Evolutionary conservation across 768 basidiomycete genomes (phyloP), one percentile per base, ranked within the genome.

Genomic region (Mycena vulgaris): DNA sequence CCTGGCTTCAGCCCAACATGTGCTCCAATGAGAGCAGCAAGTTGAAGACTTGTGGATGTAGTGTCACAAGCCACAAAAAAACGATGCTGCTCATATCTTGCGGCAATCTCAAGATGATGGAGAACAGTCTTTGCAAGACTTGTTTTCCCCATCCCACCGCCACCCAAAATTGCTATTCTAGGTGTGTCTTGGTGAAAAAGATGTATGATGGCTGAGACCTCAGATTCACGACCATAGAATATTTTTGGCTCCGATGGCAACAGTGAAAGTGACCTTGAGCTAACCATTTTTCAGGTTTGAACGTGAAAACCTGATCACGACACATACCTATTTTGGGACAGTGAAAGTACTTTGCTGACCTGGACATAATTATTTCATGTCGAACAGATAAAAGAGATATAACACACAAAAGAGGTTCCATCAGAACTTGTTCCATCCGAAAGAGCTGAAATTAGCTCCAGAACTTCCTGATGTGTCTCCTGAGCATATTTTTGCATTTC

Each of bases 141-240:
- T n/a, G n/a, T n/a, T n/a, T n/a, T n/a, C n/a, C n/a, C 63, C n/a
- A 62, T 40, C 6, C 51, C 67, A 17, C 68, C 68, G 0, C 53
- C n/a, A 13, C 68, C 68, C 3, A 69, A 39, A 28, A 69, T 63
- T 1, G 51, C 30, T 14, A 58, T 49, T 6, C 33, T 35, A 13
- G 33, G 33, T 6, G 13, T 35, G 7, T 6, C 33, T 35, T 35
- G 33, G 33, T 0, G 10, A 14, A 51, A 69, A 11, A 56, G 27
- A 10, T 57, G 25, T 3, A 69, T 5, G 11, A 69, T 58, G 2
- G 48, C 25, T 8, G 16, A n/a, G 3, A 69, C 51, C 30, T 69
- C 60, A 0, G 52, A 16, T 9, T 63, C 53, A 16, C 67, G 67
- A n/a, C n/a, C n/a, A 14, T 67, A 40, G n/a, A n/a, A n/a, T 9